Evolutionary conservation across 345 rosid genomes (phyloP), one percentile per base, ranked within the genome.

Genomic region (Turritis glabra): DNA sequence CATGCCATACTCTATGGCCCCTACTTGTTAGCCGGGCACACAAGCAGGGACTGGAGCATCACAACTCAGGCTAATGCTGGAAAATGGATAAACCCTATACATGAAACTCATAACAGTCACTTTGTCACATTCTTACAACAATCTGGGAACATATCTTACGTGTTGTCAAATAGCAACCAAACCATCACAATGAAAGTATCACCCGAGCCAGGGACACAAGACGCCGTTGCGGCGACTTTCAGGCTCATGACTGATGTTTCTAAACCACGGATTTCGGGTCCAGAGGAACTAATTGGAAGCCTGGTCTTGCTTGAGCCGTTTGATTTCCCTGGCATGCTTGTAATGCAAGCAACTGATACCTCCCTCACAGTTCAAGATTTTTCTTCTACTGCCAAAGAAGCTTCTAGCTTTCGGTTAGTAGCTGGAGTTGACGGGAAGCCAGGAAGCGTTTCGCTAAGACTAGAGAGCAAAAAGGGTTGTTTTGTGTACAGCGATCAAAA

Each of bases 1-100:
- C 88, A 83, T 44, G 97, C 97, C 15, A 89, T 95, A 75, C 92
- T 95, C 7, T 95, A 85, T 71, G 99, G 99, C 5, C 97, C 96
- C 8, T 87, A 89, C 79, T 84, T 92, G 52, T 92, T 94, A 68
- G 89, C 88, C 2, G 97, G 97, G 27, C 83, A 77, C 68, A 86
- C 86, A 2, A 79, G 64, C 37, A 90, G 85, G 32, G 92, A 92
- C 26, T 90, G 95, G 97, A 85, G 88, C 76, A 61, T 87, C 66
- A 82, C 80, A 74, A 64, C 91, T 37, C 82, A 71, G 12, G 78
- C 88, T 18, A 71, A 72, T 13, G 51, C 25, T 33, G 80, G 82
- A 19, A 87, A 85, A 32, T 90, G 89, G 92, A 85, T 90, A 71
- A 72, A 81, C 41, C 71, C 96, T 14, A 46, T 92, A 61, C 92